phyloP scores from a whole-genome alignment of 2,329 filamentous ascomycete species.

The Colletotrichum plurivorum region DNA sequence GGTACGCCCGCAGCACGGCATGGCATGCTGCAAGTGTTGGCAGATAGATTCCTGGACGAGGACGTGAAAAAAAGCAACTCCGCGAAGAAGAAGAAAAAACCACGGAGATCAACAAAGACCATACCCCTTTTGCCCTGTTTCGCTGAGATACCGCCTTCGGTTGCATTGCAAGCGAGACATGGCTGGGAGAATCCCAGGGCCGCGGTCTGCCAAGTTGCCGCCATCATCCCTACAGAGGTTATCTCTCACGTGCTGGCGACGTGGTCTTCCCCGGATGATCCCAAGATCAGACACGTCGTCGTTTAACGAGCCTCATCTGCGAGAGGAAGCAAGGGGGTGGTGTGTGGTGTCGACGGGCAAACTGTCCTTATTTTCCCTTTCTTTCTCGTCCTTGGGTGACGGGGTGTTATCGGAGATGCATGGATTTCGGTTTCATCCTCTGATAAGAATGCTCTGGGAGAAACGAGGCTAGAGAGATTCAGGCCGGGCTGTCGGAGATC shows the following conservation, averaged over 20 bases:
- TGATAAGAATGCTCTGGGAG: not conserved
- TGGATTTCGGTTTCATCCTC: constrained; percentile 22
- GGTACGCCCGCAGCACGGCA: not conserved
- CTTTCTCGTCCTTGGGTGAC: not conserved
- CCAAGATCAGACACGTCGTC: constrained; percentile 32
- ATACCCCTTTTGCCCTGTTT: constrained; percentile 7
- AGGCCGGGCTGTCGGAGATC: constrained; percentile 9
- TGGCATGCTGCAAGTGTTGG: not conserved
- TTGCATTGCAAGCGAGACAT: constrained; percentile 1
- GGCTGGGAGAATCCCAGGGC: constrained; percentile 14
- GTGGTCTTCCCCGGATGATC: constrained; percentile 37
- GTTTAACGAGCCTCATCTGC: constrained; percentile 37
- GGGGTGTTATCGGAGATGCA: not conserved
- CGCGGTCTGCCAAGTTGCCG: constrained; percentile 18
- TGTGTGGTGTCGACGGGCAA: constrained; percentile 3
- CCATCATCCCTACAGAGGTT: constrained; percentile 35
- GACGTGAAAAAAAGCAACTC: constrained; percentile 2
- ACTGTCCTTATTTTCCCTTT: too few species aligned
- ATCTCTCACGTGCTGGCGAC: constrained; percentile 31
- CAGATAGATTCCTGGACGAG: not conserved
- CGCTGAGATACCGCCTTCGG: not conserved
- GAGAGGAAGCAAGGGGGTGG: not conserved
- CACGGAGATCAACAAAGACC: not conserved
- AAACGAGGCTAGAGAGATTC: constrained; percentile 1
- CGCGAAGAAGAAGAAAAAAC: not conserved